Percentiles rank a stretch among this genome's conserved stretches.
Evolutionary conservation across 768 basidiomycete genomes (phyloP).

Genomic region (Rhodotorula taiwanensis): DNA sequence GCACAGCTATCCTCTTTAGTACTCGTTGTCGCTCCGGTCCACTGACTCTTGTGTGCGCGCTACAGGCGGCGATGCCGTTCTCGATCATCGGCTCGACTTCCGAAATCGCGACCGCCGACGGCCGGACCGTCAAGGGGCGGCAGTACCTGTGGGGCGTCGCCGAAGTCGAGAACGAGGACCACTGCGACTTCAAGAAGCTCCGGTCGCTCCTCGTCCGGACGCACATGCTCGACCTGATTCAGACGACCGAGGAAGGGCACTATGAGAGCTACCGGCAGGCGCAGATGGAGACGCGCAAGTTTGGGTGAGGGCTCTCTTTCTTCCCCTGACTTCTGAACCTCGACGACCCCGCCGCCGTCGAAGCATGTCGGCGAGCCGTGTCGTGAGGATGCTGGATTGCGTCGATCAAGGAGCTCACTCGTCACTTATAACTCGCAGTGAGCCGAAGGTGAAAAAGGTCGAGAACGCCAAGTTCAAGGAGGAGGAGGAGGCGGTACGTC

Average conservation of each 20-base stretch:
- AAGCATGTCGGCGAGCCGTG: no score
- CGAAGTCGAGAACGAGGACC: constrained; percentile 98
- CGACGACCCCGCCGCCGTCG: no score
- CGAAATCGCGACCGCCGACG: constrained; percentile 85
- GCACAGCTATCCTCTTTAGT: no score
- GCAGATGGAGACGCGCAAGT: constrained; percentile 99
- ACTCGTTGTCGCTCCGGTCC: background rate
- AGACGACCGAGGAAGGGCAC: constrained; percentile 88
- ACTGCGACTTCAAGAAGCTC: constrained; percentile 98
- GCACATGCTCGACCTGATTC: constrained; percentile 96
- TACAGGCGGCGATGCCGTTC: constrained; percentile 81
- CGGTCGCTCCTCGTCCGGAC: constrained; percentile 91
- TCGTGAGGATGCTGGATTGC: no score
- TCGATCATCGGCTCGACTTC: constrained; percentile 96
- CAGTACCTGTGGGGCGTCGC: constrained; percentile 99
- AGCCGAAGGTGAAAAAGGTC: constrained; percentile 94
- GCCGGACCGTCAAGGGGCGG: constrained; percentile 88
- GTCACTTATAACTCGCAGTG: constrained; percentile 48
- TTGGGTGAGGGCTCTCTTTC: constrained; percentile 52
- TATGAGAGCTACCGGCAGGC: constrained; percentile 97
- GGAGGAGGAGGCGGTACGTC: constrained; percentile 73
- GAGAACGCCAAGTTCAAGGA: constrained; percentile 99
- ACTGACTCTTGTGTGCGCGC: no score
- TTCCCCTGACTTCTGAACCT: no score
- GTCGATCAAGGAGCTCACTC: no score